Base-by-base conservation (phyloP, 805 yeast genomes). In the Candida boleticola region DNA sequence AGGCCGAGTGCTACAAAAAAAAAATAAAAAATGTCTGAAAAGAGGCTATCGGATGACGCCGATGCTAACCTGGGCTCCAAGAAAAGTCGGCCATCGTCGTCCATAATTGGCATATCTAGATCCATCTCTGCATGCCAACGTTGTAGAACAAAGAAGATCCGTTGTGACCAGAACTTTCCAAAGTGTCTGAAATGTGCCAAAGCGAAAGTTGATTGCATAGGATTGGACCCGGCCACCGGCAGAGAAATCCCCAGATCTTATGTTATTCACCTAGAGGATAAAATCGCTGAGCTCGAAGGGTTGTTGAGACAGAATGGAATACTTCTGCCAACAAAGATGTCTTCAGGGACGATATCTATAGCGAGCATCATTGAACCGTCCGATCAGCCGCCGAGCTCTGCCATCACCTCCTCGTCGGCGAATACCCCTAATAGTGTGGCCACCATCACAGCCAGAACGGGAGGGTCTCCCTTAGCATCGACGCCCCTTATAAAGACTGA, bases 211-310 rank as follows among this genome's bases (percentile, higher is more conserved):
- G 86, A 85, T 5, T 89, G 97, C 63, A 80, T 88, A 3, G 88
- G 95, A 0, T 61, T 86, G 3, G 97, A 90, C 57, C 89, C 95
- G 0, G 88, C 89, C 5, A 87, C 96, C 0, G 95, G 96, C 0
- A 69, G 95, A 41, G 89, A 85, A 50, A 79, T 89, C 1, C 95
- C 97, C 0, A 66, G 97, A 29, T 84, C 89, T 2, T 85, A 85
- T 54, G 78, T 88, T 3, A 74, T 79, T 17, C 83, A 82, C 51
- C 64, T 89, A 44, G 97, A 89, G 56, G 82, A 79, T 42, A 66
- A 81, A 29, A 68, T 88, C 2, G 68, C 71, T 6, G 63, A 64
- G n/a, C 64, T 89, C 45, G 87, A 85, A 57, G 51, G 54, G 4
- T 64, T 71, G 44, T 57, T 87, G 22, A 58, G 61, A 43, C 63